Percentiles rank a stretch among this genome's conserved stretches.
Conservation (phyloP, 306 rosid genomes). For the Purshia tridentata region DNA sequence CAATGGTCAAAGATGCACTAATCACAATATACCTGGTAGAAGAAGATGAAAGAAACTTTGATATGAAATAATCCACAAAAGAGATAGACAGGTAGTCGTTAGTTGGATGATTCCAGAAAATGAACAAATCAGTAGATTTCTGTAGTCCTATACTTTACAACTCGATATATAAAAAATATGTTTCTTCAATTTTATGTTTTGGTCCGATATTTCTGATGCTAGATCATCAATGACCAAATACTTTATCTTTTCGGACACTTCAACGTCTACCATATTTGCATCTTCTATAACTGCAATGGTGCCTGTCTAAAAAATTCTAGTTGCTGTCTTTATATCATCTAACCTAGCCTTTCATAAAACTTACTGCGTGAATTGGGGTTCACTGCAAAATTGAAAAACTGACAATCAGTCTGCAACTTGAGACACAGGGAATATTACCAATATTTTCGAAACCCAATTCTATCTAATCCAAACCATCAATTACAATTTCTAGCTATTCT, state of each 20-base stretch:
- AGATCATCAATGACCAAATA: not conserved
- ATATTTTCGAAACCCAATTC: not conserved
- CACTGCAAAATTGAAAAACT: not conserved
- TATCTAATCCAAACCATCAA: not conserved
- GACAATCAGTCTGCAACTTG: not conserved
- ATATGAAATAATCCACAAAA: not conserved
- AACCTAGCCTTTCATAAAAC: not conserved
- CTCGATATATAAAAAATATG: not conserved
- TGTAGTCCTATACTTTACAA: not conserved
- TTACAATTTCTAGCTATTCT: not conserved
- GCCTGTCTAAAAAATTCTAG: not conserved
- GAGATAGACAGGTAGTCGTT: not conserved
- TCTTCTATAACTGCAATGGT: not conserved
- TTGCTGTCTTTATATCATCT: not conserved
- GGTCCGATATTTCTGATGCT: not conserved
- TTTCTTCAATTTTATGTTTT: not conserved
- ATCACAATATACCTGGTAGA: not conserved
- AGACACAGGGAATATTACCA: not conserved
- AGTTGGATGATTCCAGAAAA: not conserved
- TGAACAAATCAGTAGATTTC: not conserved
- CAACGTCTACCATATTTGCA: not conserved
- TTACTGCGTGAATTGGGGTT: not conserved
- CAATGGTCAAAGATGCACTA: constrained; percentile 4
- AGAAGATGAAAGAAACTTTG: not conserved
- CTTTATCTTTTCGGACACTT: not conserved